Base-by-base conservation (phyloP, 371 early-diverging fungal species). In the Mortierella sp. region DNA sequence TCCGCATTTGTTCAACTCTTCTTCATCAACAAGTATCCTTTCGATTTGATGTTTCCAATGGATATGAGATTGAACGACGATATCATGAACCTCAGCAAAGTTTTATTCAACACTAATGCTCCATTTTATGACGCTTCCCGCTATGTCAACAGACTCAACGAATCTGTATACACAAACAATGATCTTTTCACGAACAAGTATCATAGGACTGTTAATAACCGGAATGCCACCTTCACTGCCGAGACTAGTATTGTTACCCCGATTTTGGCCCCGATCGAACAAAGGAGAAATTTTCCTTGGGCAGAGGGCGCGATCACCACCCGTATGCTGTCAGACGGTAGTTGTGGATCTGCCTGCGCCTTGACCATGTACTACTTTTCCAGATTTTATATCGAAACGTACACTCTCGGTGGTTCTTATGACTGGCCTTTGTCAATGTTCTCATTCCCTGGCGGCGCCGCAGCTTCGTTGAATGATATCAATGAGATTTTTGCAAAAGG, bases 331-430 rank as follows among this genome's bases (percentile, higher is more conserved):
- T 54, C 69, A 0, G 78, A 78, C 15, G 78, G 78, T 12, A 72
- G 72, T 12, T 78, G 78, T 29, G 78, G 72, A 29, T 78, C 78
- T 17, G 63, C 78, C 1, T 78, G 78, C 19, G 69, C 66, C 10
- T 32, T 72, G 62, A 45, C 72, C 4, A 7, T 61, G 3, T 32
- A 65, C 29, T 43, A 37, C 35, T 64, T 72, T 19, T 29, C 40
- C 9, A 32, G 19, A 5, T 49, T 69, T 15, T 65, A 68, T 15
- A 66, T 78, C 19, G 32, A 45, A 13, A 35, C 73, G 0, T 64
- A 68, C 17, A 42, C 66, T 15, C 28, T 78, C 31, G 78, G 78
- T 29, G 78, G 78, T 1, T 9, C 34, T 28, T 28, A 54, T 0
- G 56, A 42, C 35, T 9, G 55, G 17, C 43, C 22, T 13, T 31